Base-by-base conservation (phyloP, 495 filamentous ascomycete species). In the Annulohypoxylon stygium region DNA sequence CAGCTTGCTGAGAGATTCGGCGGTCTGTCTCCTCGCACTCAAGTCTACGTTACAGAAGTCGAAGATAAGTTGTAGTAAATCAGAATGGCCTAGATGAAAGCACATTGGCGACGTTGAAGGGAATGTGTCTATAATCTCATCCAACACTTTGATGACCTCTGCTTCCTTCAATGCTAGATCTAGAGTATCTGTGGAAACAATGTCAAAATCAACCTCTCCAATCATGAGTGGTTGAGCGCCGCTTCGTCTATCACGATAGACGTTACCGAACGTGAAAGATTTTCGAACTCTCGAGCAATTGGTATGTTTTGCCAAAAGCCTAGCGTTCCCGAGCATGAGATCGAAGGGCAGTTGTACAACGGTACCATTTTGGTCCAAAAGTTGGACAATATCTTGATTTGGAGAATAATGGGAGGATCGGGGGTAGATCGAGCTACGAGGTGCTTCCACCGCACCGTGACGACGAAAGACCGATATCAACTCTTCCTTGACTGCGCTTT, bases 171-270 rank as follows among this genome's bases (percentile, higher is more conserved):
- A 78, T 0, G 94, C 89, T n/a, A 97, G 83, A 76, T 98, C 93
- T 25, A 93, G 78, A 2, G 90, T 90, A 69, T 94, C 90, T 59
- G 89, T 85, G 0, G 93, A 94, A 14, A 96, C 86, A 71, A 99
- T 94, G 83, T 99, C 97, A 79, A 97, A 98, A 76, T 98, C 96
- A 6, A 95, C 94, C 77, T 98, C 97, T 48, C 91, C 90, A 79
- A 92, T 91, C 61, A 90, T 92, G 71, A 88, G 87, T 26, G 96
- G 97, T 74, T 97, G 91, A 4, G 93, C 93, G 62, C 90, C 90
- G 37, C 86, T 86, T 34, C 87, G 89, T 14, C 80, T 82, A 55
- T 97, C 93, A 53, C 97, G 88, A 78, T 94, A 99, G 14, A 98
- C 94, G 23, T 87, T 92, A 10, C 94, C 95, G 75, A 99, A 97